Percentiles rank a stretch among this genome's conserved stretches.
phyloP scores from a whole-genome alignment of 192 early-diverging fungal species.

The Pecoramyces ruminantium region DNA sequence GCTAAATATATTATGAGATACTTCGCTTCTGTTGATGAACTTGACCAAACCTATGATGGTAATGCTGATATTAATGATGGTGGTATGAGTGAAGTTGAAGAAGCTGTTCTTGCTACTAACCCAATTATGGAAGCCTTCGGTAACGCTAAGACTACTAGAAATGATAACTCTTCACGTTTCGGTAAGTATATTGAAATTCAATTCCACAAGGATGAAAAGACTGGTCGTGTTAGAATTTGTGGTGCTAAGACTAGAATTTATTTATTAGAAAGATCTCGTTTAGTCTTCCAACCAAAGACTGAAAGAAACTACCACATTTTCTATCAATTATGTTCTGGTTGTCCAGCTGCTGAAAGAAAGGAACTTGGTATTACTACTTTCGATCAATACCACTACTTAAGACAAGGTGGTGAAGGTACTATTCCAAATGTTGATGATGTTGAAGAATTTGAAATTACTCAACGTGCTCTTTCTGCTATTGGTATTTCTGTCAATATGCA shows the following conservation, averaged over 20 bases:
- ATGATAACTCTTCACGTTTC: slow-evolving; percentile 69
- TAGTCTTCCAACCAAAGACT: slow-evolving; percentile 79
- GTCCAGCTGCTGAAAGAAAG: slow-evolving; percentile 64
- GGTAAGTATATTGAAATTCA: slow-evolving; percentile 76
- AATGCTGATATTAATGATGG: slow-evolving; percentile 1
- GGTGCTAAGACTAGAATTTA: slow-evolving; percentile 92
- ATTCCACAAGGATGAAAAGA: slow-evolving; percentile 73
- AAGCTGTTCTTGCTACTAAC: slow-evolving; percentile 56
- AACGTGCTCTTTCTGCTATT: slow-evolving; percentile 64
- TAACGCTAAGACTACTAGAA: slow-evolving; percentile 56
- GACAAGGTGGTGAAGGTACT: slow-evolving; percentile 56
- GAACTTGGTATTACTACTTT: slow-evolving; percentile 62
- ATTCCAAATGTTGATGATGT: slow-evolving; percentile 83
- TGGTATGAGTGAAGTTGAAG: slow-evolving; percentile 54
- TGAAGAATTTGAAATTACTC: slow-evolving; percentile 75
- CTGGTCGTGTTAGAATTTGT: slow-evolving; percentile 73
- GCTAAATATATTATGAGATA: slow-evolving; percentile 97
- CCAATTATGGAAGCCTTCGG: slow-evolving; percentile 75
- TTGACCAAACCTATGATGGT: slow-evolving; percentile 4
- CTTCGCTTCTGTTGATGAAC: slow-evolving; percentile 52
- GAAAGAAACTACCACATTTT: slow-evolving; percentile 96
- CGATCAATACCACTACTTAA: slow-evolving; percentile 68
- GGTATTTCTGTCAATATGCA: slow-evolving; percentile 70
- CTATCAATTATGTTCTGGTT: slow-evolving; percentile 91
- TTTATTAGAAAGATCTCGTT: slow-evolving; percentile 82